These are phyloP conservation scores for Tuber borchii DNA, from an alignment of 495 filamentous ascomycete genomes.

Conservation along the genomic window DNA sequence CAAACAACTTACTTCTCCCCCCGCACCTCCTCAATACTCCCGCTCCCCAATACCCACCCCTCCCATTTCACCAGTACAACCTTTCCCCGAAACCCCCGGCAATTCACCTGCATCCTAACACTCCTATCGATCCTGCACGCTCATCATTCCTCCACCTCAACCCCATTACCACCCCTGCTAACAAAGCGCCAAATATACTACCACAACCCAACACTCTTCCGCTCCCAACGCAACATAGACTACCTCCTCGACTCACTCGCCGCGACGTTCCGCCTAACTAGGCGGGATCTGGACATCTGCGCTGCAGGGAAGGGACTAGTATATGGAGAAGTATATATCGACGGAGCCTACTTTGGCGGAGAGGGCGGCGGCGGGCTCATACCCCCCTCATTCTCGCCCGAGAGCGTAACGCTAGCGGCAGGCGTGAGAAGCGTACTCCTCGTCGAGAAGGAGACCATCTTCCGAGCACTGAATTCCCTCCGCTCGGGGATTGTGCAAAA, in stretches of 20 bases:
- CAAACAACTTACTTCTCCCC: conserved; percentile 12
- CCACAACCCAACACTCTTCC: conserved; percentile 71
- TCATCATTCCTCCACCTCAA: background rate
- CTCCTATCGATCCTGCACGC: conserved; percentile 23
- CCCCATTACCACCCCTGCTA: conserved; percentile 37
- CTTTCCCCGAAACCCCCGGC: conserved; percentile 20
- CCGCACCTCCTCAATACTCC: conserved; percentile 13
- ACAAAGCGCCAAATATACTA: conserved; percentile 75
- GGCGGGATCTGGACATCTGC: conserved; percentile 61
- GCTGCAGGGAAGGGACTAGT: conserved; percentile 70
- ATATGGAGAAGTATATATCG: conserved; percentile 49
- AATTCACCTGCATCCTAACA: conserved; percentile 29
- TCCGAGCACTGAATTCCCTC: conserved; percentile 46
- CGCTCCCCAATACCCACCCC: background rate
- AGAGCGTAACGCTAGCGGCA: conserved; percentile 50
- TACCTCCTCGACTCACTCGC: conserved; percentile 77
- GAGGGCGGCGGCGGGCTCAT: conserved; percentile 59
- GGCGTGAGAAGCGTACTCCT: conserved; percentile 68
- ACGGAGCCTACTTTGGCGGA: conserved; percentile 10
- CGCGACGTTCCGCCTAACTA: conserved; percentile 60
- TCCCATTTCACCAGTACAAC: conserved; percentile 7
- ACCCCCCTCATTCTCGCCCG: conserved; percentile 53
- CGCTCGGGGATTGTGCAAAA: conserved; percentile 43
- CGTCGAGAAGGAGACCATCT: conserved; percentile 85
- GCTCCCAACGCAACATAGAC: conserved; percentile 67